A percentile compares a stretch with the other conserved stretches of the same genome.
Conservation (phyloP, 169 alveolate genomes). For the Plasmodium yoelii region DNA sequence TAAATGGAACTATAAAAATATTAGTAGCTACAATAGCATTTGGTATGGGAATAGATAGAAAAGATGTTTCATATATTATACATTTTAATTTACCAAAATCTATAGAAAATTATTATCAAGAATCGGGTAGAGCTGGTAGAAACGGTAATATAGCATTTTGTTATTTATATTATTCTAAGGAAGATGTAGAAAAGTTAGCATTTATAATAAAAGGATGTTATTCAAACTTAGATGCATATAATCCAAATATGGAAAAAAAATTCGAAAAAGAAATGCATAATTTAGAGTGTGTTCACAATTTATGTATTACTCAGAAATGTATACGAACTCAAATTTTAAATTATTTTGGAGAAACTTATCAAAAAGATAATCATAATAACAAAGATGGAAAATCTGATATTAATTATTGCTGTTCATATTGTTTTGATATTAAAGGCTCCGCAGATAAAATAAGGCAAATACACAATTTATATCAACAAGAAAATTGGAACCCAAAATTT, state of each 20-base stretch:
- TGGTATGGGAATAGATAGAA: constrained; percentile 99
- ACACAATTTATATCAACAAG: constrained; percentile 17
- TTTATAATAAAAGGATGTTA: constrained; percentile 44
- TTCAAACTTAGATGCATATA: constrained; percentile 18
- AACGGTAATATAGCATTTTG: constrained; percentile 93
- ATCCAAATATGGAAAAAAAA: constrained; percentile 28
- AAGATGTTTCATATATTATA: constrained; percentile 96
- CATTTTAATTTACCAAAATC: constrained; percentile 97
- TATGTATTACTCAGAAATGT: constrained; percentile 55
- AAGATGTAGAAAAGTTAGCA: constrained; percentile 79
- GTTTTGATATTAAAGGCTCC: constrained; percentile 49
- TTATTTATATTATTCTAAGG: constrained; percentile 83
- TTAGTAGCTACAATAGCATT: constrained; percentile 99
- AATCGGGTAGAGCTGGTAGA: constrained; percentile 99
- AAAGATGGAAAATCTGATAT: constrained; percentile 3
- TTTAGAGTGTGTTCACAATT: constrained; percentile 57
- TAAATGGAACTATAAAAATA: constrained; percentile 92
- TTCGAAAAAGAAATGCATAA: constrained; percentile 66
- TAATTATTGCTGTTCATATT: constrained; percentile 48
- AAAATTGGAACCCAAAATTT: constrained; percentile 1
- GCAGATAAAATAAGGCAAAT: constrained; percentile 26
- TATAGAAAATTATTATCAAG: constrained; percentile 95
- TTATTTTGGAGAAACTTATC: constrained; percentile 42
- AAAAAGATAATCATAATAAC: not conserved
- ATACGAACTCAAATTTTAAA: constrained; percentile 46